Conservation (phyloP, 176 grass and related monocot genomes). For the Ensete glaucum region DNA sequence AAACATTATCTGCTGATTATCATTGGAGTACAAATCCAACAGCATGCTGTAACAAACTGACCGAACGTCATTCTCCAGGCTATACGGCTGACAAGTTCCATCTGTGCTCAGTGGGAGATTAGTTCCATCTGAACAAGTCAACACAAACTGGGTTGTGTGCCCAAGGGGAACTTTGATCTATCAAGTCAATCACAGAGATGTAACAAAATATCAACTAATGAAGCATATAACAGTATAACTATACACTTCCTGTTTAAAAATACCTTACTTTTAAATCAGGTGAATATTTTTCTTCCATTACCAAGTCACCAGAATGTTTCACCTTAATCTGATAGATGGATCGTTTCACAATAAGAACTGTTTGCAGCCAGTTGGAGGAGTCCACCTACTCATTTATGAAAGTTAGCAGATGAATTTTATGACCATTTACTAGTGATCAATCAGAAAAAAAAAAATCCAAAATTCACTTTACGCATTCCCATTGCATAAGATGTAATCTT, state of each 20-base stretch:
- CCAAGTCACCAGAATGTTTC: slow-evolving; percentile 23
- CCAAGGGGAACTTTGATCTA: slow-evolving; percentile 85
- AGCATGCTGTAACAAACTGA: slow-evolving; percentile 8
- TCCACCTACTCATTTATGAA: slow-evolving; percentile 15
- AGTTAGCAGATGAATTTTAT: background rate
- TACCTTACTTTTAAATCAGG: slow-evolving; percentile 40
- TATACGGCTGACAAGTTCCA: slow-evolving; percentile 32
- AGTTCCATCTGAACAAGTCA: slow-evolving; percentile 43
- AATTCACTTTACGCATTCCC: background rate
- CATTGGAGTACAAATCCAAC: background rate
- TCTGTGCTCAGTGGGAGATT: slow-evolving; percentile 65
- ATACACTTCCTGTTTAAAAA: background rate
- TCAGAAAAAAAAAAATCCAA: background rate
- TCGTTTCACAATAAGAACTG: slow-evolving; percentile 39
- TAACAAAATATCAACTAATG: slow-evolving; percentile 3
- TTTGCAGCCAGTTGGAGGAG: slow-evolving; percentile 46
- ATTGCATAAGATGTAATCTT: background rate
- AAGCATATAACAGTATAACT: background rate
- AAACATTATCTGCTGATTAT: background rate
- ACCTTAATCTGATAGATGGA: slow-evolving; percentile 51
- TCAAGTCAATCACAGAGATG: slow-evolving; percentile 14
- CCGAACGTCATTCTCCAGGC: slow-evolving; percentile 48
- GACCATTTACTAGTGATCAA: background rate
- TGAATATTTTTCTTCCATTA: slow-evolving; percentile 79
- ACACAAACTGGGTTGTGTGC: slow-evolving; percentile 66